Evolutionary conservation across 1,284 basidiomycete genomes (phyloP).

Genomic region (Tilletia caries): DNA sequence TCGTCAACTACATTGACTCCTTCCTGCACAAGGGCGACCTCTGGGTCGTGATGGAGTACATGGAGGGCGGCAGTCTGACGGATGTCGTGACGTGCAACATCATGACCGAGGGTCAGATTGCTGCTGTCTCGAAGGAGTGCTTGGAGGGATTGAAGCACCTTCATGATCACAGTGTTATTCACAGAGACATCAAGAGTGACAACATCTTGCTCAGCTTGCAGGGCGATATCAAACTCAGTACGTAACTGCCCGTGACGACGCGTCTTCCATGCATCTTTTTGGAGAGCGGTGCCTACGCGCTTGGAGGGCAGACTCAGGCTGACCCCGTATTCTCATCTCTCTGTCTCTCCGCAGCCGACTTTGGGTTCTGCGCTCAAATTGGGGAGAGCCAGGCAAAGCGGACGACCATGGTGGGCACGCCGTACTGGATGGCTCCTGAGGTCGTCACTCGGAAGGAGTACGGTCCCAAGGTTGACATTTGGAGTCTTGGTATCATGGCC

Average conservation of each 20-base stretch:
- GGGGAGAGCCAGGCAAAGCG: conserved; percentile 87
- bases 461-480: conserved; percentile 97
- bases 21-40: conserved; percentile 96
- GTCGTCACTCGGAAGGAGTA: conserved; percentile 98
- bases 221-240: conserved; percentile 95
- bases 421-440: conserved; percentile 99
- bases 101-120: conserved; percentile 90
- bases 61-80: conserved; percentile 86
- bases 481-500: conserved; percentile 97
- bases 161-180: conserved; percentile 90
- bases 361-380: conserved; percentile 97
- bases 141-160: conserved; percentile 86
- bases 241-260: too few relatives aligned
- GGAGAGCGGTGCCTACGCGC: too few relatives aligned
- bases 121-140: conserved; percentile 84
- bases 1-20: conserved; percentile 98
- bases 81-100: conserved; percentile 95
- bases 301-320: too few relatives aligned
- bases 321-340: too few relatives aligned
- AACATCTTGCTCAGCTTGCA: conserved; percentile 87
- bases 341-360: conserved; percentile 70
- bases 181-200: conserved; percentile 97
- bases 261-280: not conserved
- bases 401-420: conserved; percentile 99
- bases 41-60: conserved; percentile 99